Evolutionary conservation across 2,329 filamentous ascomycete genomes (phyloP).

Genomic region (Clonostachys solani): DNA sequence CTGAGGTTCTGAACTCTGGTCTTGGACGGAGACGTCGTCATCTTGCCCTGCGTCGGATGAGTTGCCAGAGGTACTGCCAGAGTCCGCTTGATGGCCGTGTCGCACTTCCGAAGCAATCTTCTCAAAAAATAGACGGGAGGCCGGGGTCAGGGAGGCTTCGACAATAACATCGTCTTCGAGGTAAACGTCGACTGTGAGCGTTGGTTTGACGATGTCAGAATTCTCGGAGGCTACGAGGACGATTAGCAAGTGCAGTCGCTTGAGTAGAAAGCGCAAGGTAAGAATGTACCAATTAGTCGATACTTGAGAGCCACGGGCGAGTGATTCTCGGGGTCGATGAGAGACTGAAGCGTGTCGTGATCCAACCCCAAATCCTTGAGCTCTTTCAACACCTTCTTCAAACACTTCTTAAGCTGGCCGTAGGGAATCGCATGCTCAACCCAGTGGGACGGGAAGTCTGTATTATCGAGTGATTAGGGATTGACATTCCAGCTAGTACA

Average conservation of each 20-base stretch:
- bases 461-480: neutral
- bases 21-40: neutral
- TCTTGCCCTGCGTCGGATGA: slow-evolving; percentile 3
- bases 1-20: neutral
- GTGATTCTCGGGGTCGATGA: slow-evolving; percentile 50
- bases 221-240: slow-evolving; percentile 24
- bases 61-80: neutral
- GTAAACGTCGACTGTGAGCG: slow-evolving; percentile 66
- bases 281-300: slow-evolving; percentile 42
- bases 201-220: slow-evolving; percentile 54
- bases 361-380: slow-evolving; percentile 68
- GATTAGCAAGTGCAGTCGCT: slow-evolving; percentile 1
- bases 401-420: slow-evolving; percentile 80
- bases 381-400: slow-evolving; percentile 74
- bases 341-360: slow-evolving; percentile 61
- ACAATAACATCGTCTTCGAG: slow-evolving; percentile 62
- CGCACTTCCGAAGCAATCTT: slow-evolving; percentile 46
- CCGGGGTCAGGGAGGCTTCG: slow-evolving; percentile 62
- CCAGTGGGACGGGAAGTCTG: slow-evolving; percentile 69
- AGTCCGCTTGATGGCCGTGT: no score
- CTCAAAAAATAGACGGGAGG: slow-evolving; percentile 60
- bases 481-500: neutral
- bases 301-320: slow-evolving; percentile 47
- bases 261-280: neutral
- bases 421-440: slow-evolving; percentile 77